Evolutionary conservation across 208 protist species (phyloP).

Genomic region (Acanthamoeba culbertsoni): DNA sequence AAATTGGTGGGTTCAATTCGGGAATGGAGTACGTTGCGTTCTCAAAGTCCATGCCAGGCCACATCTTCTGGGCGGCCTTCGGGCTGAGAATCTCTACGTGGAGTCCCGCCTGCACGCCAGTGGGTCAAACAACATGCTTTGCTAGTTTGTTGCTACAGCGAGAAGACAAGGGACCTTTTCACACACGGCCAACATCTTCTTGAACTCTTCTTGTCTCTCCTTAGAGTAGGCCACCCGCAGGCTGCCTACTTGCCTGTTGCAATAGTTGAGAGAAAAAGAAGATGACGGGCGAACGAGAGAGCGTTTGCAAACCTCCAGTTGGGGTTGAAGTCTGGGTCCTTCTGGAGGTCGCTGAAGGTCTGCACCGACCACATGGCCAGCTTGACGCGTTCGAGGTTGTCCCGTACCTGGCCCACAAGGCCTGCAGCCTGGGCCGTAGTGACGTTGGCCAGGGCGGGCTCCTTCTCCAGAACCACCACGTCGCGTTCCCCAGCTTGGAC

Average conservation of each 20-base stretch:
- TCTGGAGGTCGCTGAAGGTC: constrained; percentile 37
- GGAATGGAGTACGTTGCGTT: constrained; percentile 14
- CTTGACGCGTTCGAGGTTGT: constrained; percentile 47
- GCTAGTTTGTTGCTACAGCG: not conserved
- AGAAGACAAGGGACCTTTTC: not conserved
- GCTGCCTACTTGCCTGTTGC: constrained; percentile 16
- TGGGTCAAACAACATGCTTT: not conserved
- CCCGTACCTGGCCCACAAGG: constrained; percentile 42
- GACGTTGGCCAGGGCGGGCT: constrained; percentile 35
- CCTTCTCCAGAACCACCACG: constrained; percentile 29
- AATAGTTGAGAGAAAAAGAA: not conserved
- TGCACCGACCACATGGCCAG: constrained; percentile 60
- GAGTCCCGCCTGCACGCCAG: not conserved
- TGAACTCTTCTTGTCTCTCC: constrained; percentile 25
- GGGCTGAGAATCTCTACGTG: not conserved
- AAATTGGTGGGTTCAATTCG: too few relatives aligned
- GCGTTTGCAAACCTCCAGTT: not conserved
- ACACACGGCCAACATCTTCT: constrained; percentile 26
- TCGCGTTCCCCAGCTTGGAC: constrained; percentile 30
- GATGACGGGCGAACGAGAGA: not conserved
- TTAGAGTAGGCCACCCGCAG: constrained; percentile 25
- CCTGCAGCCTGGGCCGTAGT: constrained; percentile 46
- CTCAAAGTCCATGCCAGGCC: constrained; percentile 58
- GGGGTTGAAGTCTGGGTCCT: constrained; percentile 30
- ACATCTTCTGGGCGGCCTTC: not conserved